Base-by-base conservation (phyloP, 78 protist genomes). In the Emiliania huxleyi region DNA sequence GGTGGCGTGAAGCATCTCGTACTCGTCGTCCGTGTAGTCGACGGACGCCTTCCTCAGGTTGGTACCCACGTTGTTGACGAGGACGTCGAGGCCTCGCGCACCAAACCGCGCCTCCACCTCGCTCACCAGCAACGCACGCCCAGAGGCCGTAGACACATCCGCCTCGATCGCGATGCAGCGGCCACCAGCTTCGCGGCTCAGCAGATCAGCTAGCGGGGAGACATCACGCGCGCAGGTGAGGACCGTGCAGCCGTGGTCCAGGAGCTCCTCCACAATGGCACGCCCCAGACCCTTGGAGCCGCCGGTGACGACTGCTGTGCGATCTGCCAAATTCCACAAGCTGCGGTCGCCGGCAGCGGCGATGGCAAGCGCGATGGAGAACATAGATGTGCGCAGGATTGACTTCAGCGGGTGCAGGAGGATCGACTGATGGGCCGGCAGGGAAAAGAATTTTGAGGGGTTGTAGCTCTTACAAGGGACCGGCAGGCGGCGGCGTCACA, bases 11-110 rank as follows among this genome's bases (percentile, higher is more conserved):
- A 90, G n/a, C 26, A 2, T 0, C 4, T 3, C 19, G 48, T 69
- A 90, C 83, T 90, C 92, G 11, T 21, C 56, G 22, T 33, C 84
- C 22, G 85, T 69, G 52, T 69, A 90, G 25, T 55, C 79, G n/a
- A 84, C 46, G 84, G 15, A 1, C 15, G 15, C 3, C 22, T 25
- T 8, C 11, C 92, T 46, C 0, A 90, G 25, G 35, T 90, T 90
- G 21, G 92, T 90, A 44, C 92, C 92, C 21, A 90, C 92, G n/a
- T 90, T 90, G 46, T 90, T 90, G n/a, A 90, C 92, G 29, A 90
- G 92, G 29, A 90, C 22, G 77, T 90, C 92, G 43, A 90, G 85
- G 19, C 23, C 44, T 33, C 29, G 35, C 15, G 3, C 91, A 18
- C 11, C 5, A 42, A n/a, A 46, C 33, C 8, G 73, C n/a, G 19